These are phyloP conservation scores for Nicotiana attenuata DNA, from an alignment of 257 asterid species.

Conservation along the genomic window DNA sequence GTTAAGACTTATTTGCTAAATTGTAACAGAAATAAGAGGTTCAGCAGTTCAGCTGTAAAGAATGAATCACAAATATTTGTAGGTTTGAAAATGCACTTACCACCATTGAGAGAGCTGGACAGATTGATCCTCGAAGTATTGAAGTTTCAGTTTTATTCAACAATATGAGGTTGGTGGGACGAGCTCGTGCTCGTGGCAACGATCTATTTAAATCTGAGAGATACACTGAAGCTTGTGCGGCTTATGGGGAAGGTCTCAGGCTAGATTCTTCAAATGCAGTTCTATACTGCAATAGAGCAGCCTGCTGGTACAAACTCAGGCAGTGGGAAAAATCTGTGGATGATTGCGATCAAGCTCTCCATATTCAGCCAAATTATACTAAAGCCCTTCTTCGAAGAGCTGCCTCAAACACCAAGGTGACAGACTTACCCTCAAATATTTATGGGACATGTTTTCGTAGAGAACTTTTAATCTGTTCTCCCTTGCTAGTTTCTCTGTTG, in stretches of 20 bases:
- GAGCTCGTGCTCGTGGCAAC: constrained; percentile 74
- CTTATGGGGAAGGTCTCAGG: constrained; percentile 66
- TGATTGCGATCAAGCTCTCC: constrained; percentile 68
- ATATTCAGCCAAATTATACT: constrained; percentile 53
- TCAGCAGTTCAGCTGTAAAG: background rate
- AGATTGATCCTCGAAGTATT: constrained; percentile 40
- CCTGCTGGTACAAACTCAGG: constrained; percentile 84
- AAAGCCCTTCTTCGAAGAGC: constrained; percentile 75
- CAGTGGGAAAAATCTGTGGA: constrained; percentile 62
- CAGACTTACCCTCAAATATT: background rate
- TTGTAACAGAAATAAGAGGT: background rate
- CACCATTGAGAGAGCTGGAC: constrained; percentile 48
- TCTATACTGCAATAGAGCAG: constrained; percentile 75
- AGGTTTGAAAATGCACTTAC: constrained; percentile 61
- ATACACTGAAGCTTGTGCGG: constrained; percentile 71
- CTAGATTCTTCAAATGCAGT: constrained; percentile 57
- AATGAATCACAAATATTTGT: constrained; percentile 17
- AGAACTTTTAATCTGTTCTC: background rate
- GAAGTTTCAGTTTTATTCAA: constrained; percentile 44
- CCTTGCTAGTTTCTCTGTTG: background rate
- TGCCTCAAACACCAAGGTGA: constrained; percentile 59
- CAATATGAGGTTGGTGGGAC: constrained; percentile 46
- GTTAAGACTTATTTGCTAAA: constrained; percentile 12
- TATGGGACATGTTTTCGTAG: background rate
- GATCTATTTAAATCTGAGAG: constrained; percentile 69